phyloP scores from a whole-genome alignment of 116 monocot species.

The Phalaenopsis hybrid region DNA sequence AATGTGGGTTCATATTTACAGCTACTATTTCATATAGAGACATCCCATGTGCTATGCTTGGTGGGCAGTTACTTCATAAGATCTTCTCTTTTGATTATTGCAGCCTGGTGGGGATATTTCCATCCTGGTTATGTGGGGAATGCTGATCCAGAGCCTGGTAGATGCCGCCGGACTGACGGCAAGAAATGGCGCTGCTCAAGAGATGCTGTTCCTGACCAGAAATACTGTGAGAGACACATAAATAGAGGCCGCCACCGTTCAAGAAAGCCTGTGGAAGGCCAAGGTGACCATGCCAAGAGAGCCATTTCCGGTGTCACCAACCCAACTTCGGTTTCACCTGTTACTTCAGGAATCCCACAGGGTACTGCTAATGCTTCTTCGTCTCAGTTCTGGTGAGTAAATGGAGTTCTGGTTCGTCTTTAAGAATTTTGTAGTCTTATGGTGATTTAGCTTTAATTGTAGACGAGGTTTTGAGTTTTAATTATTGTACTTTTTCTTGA shows the following conservation, averaged over 20 bases:
- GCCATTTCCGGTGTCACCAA: not conserved
- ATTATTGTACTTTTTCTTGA: no score
- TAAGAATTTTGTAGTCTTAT: not conserved
- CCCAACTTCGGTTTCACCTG: conserved; percentile 7
- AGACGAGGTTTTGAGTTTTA: not conserved
- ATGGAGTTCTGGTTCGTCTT: not conserved
- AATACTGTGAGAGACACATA: conserved; percentile 44
- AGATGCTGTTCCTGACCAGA: conserved; percentile 35
- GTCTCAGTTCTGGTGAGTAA: conserved; percentile 4
- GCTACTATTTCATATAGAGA: not conserved
- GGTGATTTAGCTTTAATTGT: not conserved
- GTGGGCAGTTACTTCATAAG: not conserved
- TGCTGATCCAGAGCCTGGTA: conserved; percentile 31
- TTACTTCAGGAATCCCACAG: not conserved
- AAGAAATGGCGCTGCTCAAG: conserved; percentile 48
- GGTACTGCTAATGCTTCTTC: not conserved
- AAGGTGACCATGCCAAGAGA: conserved; percentile 1
- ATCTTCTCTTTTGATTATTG: not conserved
- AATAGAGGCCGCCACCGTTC: conserved; percentile 38
- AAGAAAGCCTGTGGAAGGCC: conserved; percentile 57
- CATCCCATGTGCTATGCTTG: not conserved
- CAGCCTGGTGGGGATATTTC: conserved; percentile 20
- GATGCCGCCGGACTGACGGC: conserved; percentile 42
- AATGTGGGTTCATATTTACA: not conserved
- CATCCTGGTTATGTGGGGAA: conserved; percentile 6